phyloP scores from a whole-genome alignment of 352 stramenopile genomes.

The Pythium vanterpoolii region DNA sequence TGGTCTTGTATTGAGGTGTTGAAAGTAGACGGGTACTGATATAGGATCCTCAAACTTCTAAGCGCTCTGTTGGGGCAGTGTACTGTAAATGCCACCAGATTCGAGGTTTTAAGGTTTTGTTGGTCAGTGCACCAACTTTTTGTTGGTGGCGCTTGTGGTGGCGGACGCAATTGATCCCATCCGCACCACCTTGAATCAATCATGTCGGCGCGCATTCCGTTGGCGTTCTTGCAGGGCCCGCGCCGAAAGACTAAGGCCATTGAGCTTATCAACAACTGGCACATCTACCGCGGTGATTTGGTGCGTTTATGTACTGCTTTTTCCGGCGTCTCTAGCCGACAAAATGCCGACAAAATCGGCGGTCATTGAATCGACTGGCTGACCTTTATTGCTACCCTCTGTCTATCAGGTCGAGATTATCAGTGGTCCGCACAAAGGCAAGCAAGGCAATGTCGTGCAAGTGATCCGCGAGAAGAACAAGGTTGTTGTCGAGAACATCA shows the following conservation, averaged over 20 bases:
- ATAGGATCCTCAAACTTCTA: not conserved
- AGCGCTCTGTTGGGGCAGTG: not conserved
- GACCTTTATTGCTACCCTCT: not conserved
- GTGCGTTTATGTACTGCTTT: conserved; percentile 25
- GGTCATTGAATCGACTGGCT: not conserved
- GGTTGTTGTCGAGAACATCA: conserved; percentile 85
- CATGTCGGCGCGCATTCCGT: conserved; percentile 73
- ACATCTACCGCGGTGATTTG: conserved; percentile 75
- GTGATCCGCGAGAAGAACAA: conserved; percentile 78
- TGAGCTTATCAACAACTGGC: conserved; percentile 75
- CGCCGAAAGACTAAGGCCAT: conserved; percentile 80
- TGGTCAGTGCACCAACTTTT: not conserved
- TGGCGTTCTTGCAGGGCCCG: conserved; percentile 73
- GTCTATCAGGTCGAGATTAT: conserved; percentile 68
- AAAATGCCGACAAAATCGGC: not conserved
- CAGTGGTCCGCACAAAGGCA: conserved; percentile 78
- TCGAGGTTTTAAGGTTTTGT: conserved; percentile 25
- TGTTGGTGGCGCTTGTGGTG: conserved; percentile 14
- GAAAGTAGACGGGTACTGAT: not conserved
- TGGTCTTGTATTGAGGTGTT: not conserved
- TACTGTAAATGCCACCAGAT: not conserved
- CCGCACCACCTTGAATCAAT: conserved; percentile 12
- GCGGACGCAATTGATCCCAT: conserved; percentile 10
- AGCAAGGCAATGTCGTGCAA: conserved; percentile 67
- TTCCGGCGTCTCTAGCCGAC: not conserved